Conservation (phyloP, 495 filamentous ascomycete species). For the Podospora bellae-mahoneyi region DNA sequence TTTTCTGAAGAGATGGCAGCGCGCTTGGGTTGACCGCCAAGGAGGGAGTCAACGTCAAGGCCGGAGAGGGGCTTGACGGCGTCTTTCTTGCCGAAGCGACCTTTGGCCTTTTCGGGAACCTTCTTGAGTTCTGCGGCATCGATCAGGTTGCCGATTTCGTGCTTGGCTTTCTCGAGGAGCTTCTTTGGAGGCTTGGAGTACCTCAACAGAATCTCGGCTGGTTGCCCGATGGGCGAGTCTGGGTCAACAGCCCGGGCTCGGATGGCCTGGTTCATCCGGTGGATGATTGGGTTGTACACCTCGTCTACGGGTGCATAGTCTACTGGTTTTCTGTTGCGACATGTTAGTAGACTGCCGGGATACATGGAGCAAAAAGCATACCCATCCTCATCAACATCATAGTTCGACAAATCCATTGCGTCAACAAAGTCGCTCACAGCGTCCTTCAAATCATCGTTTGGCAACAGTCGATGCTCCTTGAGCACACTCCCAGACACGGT, state of each 20-base stretch:
- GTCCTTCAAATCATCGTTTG: slow-evolving; percentile 64
- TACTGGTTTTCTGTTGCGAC: slow-evolving; percentile 50
- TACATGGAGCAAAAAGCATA: slow-evolving; percentile 32
- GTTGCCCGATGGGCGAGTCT: slow-evolving; percentile 61
- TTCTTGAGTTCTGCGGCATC: slow-evolving; percentile 79
- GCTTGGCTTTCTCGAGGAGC: slow-evolving; percentile 54
- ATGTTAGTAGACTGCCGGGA: slow-evolving; percentile 30
- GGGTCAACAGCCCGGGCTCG: slow-evolving; percentile 76
- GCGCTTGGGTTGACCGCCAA: slow-evolving; percentile 51
- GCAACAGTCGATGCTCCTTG: slow-evolving; percentile 82
- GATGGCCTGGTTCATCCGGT: slow-evolving; percentile 82
- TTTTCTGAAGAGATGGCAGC: slow-evolving; percentile 71
- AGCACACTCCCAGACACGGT: slow-evolving; percentile 85
- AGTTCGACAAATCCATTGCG: slow-evolving; percentile 78
- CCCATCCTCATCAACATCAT: slow-evolving; percentile 64
- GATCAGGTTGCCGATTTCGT: slow-evolving; percentile 61
- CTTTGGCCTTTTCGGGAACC: slow-evolving; percentile 82
- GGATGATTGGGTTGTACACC: slow-evolving; percentile 84
- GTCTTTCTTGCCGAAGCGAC: slow-evolving; percentile 61
- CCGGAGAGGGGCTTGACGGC: slow-evolving; percentile 83
- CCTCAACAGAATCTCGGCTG: slow-evolving; percentile 64
- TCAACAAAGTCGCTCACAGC: slow-evolving; percentile 92
- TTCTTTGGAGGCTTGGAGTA: slow-evolving; percentile 72
- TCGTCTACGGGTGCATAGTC: slow-evolving; percentile 81
- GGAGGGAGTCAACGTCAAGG: slow-evolving; percentile 77